A percentile compares a stretch with the other conserved stretches of the same genome.
phyloP scores from a whole-genome alignment of 495 filamentous ascomycete genomes.

The Penicillium nucicola region DNA sequence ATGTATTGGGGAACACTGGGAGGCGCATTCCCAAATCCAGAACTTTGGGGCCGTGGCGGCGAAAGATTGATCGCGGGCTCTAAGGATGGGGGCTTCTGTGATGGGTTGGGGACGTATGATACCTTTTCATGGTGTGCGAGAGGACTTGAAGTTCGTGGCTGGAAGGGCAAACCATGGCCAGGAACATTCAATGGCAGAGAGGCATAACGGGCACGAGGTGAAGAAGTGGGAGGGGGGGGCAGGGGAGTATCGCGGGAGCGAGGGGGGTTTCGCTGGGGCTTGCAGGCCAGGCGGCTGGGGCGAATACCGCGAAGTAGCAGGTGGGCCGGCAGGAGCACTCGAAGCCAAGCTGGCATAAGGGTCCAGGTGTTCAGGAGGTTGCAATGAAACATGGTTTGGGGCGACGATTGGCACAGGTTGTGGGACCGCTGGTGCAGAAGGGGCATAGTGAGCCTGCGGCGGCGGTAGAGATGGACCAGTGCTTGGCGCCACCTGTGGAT shows the following conservation, averaged over 20 bases:
- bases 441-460: conserved; percentile 17
- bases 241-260: conserved; percentile 38
- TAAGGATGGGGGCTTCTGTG: conserved; percentile 24
- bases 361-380: conserved; percentile 56
- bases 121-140: conserved; percentile 61
- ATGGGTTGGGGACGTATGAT: conserved; percentile 34
- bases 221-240: conserved; percentile 39
- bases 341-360: conserved; percentile 54
- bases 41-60: conserved; percentile 15
- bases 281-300: conserved; percentile 35
- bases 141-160: conserved; percentile 82
- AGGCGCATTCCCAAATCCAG: conserved; percentile 18
- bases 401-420: conserved; percentile 13
- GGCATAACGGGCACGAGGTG: conserved; percentile 46
- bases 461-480: conserved; percentile 7
- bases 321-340: conserved; percentile 37
- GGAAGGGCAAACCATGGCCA: conserved; percentile 59
- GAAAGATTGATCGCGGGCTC: conserved; percentile 25
- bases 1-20: conserved; percentile 9
- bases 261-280: conserved; percentile 28
- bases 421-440: conserved; percentile 22
- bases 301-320: conserved; percentile 39
- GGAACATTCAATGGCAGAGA: conserved; percentile 48
- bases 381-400: conserved; percentile 34
- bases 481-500: conserved; percentile 20